These are phyloP conservation scores for Tulasnella sp. DNA, from an alignment of 768 basidiomycete genomes.

Conservation along the genomic window DNA sequence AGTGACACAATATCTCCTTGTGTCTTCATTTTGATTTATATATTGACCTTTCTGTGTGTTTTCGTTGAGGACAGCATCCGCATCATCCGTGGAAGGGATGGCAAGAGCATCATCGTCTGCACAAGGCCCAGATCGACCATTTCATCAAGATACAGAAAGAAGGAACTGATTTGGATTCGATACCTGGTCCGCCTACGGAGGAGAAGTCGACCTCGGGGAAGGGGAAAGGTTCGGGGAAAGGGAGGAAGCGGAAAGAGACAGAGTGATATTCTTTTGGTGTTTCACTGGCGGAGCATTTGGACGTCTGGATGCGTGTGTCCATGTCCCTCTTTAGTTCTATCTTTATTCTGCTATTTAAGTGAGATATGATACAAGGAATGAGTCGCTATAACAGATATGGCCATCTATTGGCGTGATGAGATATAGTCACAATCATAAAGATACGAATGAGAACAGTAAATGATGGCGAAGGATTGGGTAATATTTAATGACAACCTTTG, in stretches of 20 bases:
- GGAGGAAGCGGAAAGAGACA: neutral
- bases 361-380: neutral
- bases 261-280: neutral
- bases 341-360: neutral
- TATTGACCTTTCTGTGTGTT: neutral
- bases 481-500: too few relatives aligned
- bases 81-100: constrained; percentile 93
- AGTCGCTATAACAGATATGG: too few relatives aligned
- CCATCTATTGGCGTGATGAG: too few relatives aligned
- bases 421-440: too few relatives aligned
- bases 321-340: neutral
- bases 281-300: neutral
- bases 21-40: too few relatives aligned
- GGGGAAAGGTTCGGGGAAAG: neutral
- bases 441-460: neutral
- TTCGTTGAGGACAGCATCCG: constrained; percentile 47
- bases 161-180: constrained; percentile 6
- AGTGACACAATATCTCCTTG: neutral
- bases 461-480: neutral
- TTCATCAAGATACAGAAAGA: neutral
- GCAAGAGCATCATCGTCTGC: constrained; percentile 86
- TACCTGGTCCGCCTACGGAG: neutral
- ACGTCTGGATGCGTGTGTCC: neutral
- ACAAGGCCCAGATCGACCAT: constrained; percentile 69
- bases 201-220: neutral